A percentile compares a stretch with the other conserved stretches of the same genome.
These are phyloP conservation scores for Emydomyces testavorans DNA, from an alignment of 2,329 filamentous ascomycete species.

Conservation along the genomic window DNA sequence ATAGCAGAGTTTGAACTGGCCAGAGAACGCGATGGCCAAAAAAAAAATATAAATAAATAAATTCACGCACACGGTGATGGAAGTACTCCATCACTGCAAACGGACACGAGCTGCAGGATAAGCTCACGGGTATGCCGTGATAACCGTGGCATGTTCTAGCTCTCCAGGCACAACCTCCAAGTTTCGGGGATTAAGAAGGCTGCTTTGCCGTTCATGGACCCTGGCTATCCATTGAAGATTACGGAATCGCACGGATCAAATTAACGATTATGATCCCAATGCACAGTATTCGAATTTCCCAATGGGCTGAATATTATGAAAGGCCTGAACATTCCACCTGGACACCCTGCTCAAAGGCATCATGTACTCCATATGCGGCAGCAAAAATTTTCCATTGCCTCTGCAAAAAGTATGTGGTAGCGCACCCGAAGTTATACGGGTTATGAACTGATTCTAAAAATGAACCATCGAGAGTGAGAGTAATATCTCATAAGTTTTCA, in stretches of 20 bases:
- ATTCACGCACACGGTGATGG: too few species aligned
- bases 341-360: not conserved
- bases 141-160: not conserved
- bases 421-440: not conserved
- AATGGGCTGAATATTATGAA: not conserved
- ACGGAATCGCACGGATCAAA: not conserved
- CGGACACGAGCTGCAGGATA: not conserved
- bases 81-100: too few species aligned
- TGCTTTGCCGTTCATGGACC: not conserved
- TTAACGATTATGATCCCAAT: not conserved
- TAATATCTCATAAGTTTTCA: too few species aligned
- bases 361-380: not conserved
- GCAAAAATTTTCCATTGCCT: not conserved
- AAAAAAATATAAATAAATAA: not conserved
- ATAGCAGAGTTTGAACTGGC: constrained; percentile 37
- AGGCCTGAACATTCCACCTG: not conserved
- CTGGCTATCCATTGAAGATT: not conserved
- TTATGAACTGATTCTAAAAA: not conserved
- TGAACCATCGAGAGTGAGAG: too few species aligned
- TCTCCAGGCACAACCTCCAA: not conserved
- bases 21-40: not conserved
- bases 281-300: not conserved
- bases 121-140: not conserved
- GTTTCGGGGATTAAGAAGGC: not conserved
- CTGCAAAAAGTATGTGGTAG: not conserved